Base-by-base conservation (phyloP, 176 grass and related monocot species). In the Pontederia paniculata region DNA sequence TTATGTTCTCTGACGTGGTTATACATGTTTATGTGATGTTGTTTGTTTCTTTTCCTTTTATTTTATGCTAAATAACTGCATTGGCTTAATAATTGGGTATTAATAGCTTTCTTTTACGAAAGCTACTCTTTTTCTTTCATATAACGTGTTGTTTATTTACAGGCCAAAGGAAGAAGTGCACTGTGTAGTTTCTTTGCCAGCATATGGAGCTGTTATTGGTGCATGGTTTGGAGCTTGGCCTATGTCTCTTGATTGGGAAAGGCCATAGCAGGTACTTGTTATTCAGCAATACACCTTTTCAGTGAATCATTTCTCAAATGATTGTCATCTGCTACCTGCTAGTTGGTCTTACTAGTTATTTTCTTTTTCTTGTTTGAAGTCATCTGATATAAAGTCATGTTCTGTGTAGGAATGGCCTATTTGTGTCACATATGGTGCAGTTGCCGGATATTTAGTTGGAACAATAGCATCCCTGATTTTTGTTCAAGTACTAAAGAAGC, bases 191-290 rank as follows among this genome's bases (percentile, higher is more conserved):
- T 88, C 80, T 57, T 76, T 73, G n/a, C 87, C 93, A 60, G 84
- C 77, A 43, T 70, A 84, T 77, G 93, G 87, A 70, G 80, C 93
- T 74, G 66, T 98, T 43, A 46, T 98, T 28, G 93, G 93, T 75
- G 93, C 83, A 62, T 98, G 93, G 93, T 48, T 98, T 45, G 80
- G 87, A 74, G 83, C 83, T 73, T 98, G 86, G 83, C 86, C 93
- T 48, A 98, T 91, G 93, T 86, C 86, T 42, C 93, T 98, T 65
- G 93, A 98, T 50, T 91, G 86, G 93, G 93, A 98, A 60, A 91
- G 83, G 44, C 72, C 76, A 46, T 91, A 86, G 86, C 93, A 98
- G 93, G 87, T 91, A 9, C 42, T 54, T 61, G 23, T 47, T 12
- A n/a, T 8, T 71, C 50, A 20, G 15, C 18, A 20, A 31, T 52